Evolutionary conservation across 805 yeast genomes (phyloP).

Genomic region (Clavispora carvajalis): DNA sequence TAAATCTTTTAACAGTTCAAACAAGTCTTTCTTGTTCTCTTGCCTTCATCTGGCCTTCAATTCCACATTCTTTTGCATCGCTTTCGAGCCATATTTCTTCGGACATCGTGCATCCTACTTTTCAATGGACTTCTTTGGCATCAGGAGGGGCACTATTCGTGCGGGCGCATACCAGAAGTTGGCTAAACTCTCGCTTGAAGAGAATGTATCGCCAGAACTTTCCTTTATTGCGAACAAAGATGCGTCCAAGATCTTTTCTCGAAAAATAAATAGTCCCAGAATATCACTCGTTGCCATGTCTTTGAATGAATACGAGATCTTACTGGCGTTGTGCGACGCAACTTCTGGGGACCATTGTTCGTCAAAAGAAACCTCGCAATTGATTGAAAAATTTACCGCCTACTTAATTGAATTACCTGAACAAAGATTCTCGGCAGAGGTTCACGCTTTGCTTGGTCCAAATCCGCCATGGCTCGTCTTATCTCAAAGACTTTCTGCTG

Average conservation of each 20-base stretch:
- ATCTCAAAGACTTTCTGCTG: conserved; percentile 29
- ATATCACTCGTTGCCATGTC: conserved; percentile 39
- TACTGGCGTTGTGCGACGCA: conserved; percentile 48
- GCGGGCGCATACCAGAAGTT: conserved; percentile 32
- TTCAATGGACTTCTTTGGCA: conserved; percentile 34
- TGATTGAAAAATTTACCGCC: conserved; percentile 40
- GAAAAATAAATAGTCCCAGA: neutral
- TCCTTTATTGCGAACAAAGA: conserved; percentile 7
- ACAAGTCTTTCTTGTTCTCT: neutral
- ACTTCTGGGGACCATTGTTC: conserved; percentile 20
- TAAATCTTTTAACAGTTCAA: neutral
- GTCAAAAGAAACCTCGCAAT: conserved; percentile 33
- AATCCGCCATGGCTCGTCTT: conserved; percentile 32
- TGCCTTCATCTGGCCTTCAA: neutral
- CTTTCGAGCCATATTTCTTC: neutral
- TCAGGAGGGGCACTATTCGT: conserved; percentile 36
- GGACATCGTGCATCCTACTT: too few species aligned
- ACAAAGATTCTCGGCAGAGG: conserved; percentile 39
- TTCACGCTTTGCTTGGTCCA: conserved; percentile 21
- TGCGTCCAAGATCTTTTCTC: neutral
- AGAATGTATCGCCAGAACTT: conserved; percentile 17
- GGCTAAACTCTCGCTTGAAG: conserved; percentile 27
- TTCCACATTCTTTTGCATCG: neutral
- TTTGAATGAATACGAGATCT: conserved; percentile 49
- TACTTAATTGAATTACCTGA: conserved; percentile 44